These are phyloP conservation scores for Cairneyella variabilis DNA, from an alignment of 495 filamentous ascomycete genomes.

Conservation along the genomic window DNA sequence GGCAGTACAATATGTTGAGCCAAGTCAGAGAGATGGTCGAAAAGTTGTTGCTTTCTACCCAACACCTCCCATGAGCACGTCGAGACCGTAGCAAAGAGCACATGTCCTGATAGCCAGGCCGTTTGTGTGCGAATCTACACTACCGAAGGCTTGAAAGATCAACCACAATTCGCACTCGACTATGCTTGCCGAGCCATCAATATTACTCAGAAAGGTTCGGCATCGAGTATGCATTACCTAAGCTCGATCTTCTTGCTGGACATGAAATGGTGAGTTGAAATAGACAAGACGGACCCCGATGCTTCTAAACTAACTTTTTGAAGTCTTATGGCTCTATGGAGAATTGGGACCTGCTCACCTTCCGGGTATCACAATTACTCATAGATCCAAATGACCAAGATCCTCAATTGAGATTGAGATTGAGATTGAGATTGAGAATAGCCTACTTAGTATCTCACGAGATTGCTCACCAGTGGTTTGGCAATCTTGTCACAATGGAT, in stretches of 20 bases:
- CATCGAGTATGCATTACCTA: slow-evolving; percentile 62
- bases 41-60: slow-evolving; percentile 73
- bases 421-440: too few species aligned
- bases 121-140: slow-evolving; percentile 84
- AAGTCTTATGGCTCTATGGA: slow-evolving; percentile 76
- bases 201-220: slow-evolving; percentile 83
- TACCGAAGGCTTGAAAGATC: slow-evolving; percentile 78
- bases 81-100: slow-evolving; percentile 65
- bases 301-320: too few species aligned
- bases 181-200: slow-evolving; percentile 84
- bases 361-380: slow-evolving; percentile 84
- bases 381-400: slow-evolving; percentile 88
- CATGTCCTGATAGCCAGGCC: slow-evolving; percentile 70
- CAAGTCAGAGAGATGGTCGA: slow-evolving; percentile 53
- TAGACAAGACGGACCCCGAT: too few species aligned
- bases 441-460: slow-evolving; percentile 95
- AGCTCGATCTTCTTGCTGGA: slow-evolving; percentile 71
- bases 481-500: slow-evolving; percentile 98
- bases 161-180: slow-evolving; percentile 79
- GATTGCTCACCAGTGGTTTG: slow-evolving; percentile 98
- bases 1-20: slow-evolving; percentile 52
- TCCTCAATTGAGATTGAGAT: too few species aligned
- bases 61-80: slow-evolving; percentile 73
- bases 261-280: too few species aligned
- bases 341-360: slow-evolving; percentile 97